Percentiles rank a stretch among this genome's conserved stretches.
Conservation (phyloP, 176 grass and related monocot species). For the Aechmea fasciata region DNA sequence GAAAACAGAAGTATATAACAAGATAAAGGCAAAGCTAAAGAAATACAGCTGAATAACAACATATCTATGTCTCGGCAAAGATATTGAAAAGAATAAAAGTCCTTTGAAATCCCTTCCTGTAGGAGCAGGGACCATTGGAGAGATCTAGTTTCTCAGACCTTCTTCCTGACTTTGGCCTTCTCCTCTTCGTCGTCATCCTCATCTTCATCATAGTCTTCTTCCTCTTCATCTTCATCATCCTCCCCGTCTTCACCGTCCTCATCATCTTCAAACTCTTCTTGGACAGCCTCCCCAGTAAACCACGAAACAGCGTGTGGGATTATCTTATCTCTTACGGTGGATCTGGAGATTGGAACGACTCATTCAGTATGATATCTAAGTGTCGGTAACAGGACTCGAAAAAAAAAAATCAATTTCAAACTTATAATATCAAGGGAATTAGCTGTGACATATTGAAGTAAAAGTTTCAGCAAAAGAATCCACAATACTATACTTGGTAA, state of each 20-base stretch:
- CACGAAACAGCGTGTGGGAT: conserved; percentile 90
- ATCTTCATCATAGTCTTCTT: conserved; percentile 35
- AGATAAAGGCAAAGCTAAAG: background rate
- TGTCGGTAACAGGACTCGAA: background rate
- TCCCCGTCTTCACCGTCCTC: conserved; percentile 22
- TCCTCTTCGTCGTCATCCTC: conserved; percentile 42
- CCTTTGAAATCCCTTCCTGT: conserved; percentile 14
- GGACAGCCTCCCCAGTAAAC: conserved; percentile 71
- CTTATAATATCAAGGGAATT: background rate
- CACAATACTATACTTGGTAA: background rate
- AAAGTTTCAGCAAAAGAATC: background rate
- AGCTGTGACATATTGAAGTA: background rate
- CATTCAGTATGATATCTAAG: conserved; percentile 3
- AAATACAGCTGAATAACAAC: no score
- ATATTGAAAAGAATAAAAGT: background rate
- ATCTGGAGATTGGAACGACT: conserved; percentile 27
- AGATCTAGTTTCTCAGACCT: conserved; percentile 9
- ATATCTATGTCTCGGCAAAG: background rate
- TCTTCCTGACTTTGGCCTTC: conserved; percentile 28
- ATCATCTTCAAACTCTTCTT: conserved; percentile 60
- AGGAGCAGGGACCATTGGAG: background rate
- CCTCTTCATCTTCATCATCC: conserved; percentile 30
- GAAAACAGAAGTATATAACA: conserved; percentile 2
- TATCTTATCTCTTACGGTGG: conserved; percentile 88
- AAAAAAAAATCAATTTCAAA: background rate